Percentiles rank a stretch among this genome's conserved stretches.
Conservation (phyloP, 2,329 filamentous ascomycete genomes). For the Xylaria sp. region DNA sequence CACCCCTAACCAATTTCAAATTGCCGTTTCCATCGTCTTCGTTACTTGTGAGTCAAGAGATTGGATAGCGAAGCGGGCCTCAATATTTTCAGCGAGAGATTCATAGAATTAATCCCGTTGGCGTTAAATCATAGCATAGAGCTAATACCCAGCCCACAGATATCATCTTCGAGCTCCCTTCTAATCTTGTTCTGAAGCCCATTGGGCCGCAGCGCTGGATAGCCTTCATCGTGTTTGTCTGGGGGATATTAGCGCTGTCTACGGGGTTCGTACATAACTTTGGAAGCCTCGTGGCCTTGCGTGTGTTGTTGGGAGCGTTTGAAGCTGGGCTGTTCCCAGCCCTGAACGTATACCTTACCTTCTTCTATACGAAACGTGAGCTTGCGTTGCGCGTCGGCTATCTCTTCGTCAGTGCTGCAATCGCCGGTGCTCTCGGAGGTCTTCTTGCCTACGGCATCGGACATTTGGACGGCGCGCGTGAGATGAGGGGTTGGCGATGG, state of each 20-base stretch:
- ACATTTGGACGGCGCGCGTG: constrained; percentile 74
- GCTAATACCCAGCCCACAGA: constrained; percentile 44
- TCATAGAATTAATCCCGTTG: neutral
- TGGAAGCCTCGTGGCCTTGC: constrained; percentile 72
- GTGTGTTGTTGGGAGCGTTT: constrained; percentile 74
- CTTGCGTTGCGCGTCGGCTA: constrained; percentile 78
- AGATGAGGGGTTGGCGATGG: constrained; percentile 76
- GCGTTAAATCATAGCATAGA: neutral
- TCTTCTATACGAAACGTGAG: constrained; percentile 81
- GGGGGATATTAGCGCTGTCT: constrained; percentile 76
- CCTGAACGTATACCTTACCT: constrained; percentile 63
- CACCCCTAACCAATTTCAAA: constrained; percentile 74
- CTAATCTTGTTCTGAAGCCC: constrained; percentile 72
- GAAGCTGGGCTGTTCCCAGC: constrained; percentile 48
- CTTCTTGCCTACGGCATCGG: constrained; percentile 79
- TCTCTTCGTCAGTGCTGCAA: constrained; percentile 75
- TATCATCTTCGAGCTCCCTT: constrained; percentile 70
- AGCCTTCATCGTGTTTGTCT: constrained; percentile 70
- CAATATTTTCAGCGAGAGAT: neutral
- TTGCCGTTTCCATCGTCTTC: constrained; percentile 74
- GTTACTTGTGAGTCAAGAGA: constrained; percentile 63
- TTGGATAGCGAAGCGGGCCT: constrained; percentile 35
- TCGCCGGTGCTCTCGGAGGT: constrained; percentile 78
- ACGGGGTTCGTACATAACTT: constrained; percentile 76
- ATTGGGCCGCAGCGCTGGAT: constrained; percentile 72